These are phyloP conservation scores for Metschnikowia hibisci DNA, from an alignment of 805 yeast genomes.

Conservation along the genomic window DNA sequence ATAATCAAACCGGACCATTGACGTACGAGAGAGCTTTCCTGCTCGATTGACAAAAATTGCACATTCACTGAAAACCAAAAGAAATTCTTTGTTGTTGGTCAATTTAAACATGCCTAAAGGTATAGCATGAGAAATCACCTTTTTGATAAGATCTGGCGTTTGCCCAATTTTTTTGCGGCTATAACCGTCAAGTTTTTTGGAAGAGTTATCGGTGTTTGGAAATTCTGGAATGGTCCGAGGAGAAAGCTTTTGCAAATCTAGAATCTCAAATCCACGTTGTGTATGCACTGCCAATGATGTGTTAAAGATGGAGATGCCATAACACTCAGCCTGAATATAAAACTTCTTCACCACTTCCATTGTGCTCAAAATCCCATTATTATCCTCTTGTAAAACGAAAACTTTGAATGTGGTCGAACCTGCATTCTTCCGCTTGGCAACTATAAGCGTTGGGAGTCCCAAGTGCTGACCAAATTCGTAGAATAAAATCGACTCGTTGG, in stretches of 20 bases:
- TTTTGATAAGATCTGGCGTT: conserved; percentile 27
- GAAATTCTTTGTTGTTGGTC: conserved; percentile 47
- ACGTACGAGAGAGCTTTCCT: conserved; percentile 48
- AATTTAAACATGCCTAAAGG: conserved; percentile 66
- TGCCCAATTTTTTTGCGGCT: conserved; percentile 28
- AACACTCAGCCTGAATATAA: conserved; percentile 52
- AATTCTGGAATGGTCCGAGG: conserved; percentile 58
- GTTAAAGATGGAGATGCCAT: conserved; percentile 59
- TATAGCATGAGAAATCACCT: conserved; percentile 36
- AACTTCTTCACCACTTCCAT: conserved; percentile 42
- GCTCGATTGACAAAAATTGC: conserved; percentile 61
- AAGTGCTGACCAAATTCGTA: conserved; percentile 70
- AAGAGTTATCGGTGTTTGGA: conserved; percentile 19
- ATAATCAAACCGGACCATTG: conserved; percentile 42
- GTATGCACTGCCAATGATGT: conserved; percentile 66
- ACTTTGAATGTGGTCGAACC: conserved; percentile 51
- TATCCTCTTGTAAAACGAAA: conserved; percentile 54
- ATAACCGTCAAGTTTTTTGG: conserved; percentile 29
- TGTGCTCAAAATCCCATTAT: conserved; percentile 41
- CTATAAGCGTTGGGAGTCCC: conserved; percentile 53
- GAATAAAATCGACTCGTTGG: conserved; percentile 48
- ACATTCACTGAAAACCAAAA: conserved; percentile 66
- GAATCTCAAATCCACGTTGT: conserved; percentile 60
- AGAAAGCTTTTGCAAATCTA: conserved; percentile 54
- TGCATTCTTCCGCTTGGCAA: conserved; percentile 51